Evolutionary conservation across 139 green algal species (phyloP), one percentile per base, ranked within the genome.

Genomic region (Asterochloris sp.): DNA sequence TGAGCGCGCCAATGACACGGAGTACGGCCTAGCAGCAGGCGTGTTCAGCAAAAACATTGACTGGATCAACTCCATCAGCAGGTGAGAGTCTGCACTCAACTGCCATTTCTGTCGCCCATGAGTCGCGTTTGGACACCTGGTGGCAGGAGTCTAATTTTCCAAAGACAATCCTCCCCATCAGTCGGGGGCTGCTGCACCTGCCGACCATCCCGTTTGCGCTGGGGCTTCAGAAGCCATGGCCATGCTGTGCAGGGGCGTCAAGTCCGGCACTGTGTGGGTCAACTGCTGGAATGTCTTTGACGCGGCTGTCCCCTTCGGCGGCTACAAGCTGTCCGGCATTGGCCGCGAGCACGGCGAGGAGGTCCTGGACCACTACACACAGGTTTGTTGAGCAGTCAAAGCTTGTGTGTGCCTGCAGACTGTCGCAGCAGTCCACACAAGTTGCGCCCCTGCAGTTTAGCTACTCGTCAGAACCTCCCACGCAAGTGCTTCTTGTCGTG

Each of bases 21-120:
- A 88, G 62, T 96, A 95, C 24, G 93, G 92, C 71, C 89, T 96
- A 26, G 92, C 92, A 2, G 85, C 90, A 16, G 91, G 90, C 71
- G 85, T 95, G 16, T 94, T 91, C 80, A 90, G 87, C 74, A 84
- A 84, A 13, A 83, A 95, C 76, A 26, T 95, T 23, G 76, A 93
- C 83, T 85, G 76, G 27, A 80, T 90, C 78, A 95, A 94, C 85
- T 91, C 79, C 9, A 81, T 95, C 0, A 88, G 79, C 8, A 80
- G 76, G 76, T 80, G 10, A 68, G 21, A 21, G 21, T 71, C 66
- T 26, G 21, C 19, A 26, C 10, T 71, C 4, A 10, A 71, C 66
- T 8, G 19, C 66, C 38, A 54, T 10, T 54, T 54, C 4, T 54
- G 38, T 54, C 6, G 38, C 38, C n/a, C 38, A 54, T 6, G 6